Conservation (phyloP, 257 asterid genomes). For the Paulownia fortunei region DNA sequence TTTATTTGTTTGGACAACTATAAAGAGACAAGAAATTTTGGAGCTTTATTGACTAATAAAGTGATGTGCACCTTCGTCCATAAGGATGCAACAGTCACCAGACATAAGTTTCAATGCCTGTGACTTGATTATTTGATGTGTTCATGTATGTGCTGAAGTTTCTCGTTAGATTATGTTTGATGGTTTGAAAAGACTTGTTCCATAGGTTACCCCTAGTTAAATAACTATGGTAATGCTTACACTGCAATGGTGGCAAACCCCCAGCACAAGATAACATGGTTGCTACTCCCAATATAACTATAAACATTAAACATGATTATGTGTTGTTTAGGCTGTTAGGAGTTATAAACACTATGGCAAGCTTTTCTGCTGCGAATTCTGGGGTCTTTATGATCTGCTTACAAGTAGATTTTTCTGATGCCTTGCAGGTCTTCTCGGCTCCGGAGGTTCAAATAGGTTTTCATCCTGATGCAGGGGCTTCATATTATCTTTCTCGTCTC, state of each 20-base stretch:
- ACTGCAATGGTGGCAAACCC: background rate
- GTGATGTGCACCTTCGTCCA: too few relatives aligned
- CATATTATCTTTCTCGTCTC: conserved; percentile 95
- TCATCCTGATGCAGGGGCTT: conserved; percentile 99
- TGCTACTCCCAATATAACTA: background rate
- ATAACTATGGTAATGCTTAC: background rate
- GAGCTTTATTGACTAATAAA: background rate
- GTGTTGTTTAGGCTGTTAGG: conserved; percentile 3
- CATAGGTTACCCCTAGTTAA: background rate
- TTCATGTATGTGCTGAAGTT: background rate
- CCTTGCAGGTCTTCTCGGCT: conserved; percentile 68
- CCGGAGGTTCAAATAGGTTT: conserved; percentile 96
- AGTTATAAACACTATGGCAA: background rate
- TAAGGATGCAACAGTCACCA: background rate
- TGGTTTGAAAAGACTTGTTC: background rate
- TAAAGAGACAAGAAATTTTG: background rate
- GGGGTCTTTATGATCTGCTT: conserved; percentile 1
- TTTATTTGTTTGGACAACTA: background rate
- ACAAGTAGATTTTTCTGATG: conserved; percentile 3
- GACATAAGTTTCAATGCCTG: background rate
- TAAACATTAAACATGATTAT: background rate
- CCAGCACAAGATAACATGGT: background rate
- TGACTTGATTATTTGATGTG: background rate
- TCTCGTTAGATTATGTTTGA: background rate
- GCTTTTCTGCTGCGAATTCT: background rate